Evolutionary conservation across 805 yeast species (phyloP).

Genomic region (Monosporozyma siamensis): DNA sequence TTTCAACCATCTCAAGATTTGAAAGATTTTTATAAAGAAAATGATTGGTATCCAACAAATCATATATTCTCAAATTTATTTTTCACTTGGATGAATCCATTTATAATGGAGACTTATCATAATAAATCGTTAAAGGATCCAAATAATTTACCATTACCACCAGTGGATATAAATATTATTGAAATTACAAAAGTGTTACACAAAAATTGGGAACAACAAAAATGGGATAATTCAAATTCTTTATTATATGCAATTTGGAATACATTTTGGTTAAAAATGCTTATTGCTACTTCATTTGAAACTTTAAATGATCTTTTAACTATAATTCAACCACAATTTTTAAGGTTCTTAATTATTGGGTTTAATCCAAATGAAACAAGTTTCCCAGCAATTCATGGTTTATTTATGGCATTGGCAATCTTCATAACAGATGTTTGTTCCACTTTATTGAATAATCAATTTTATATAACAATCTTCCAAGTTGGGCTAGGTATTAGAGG

Average conservation of each 20-base stretch:
- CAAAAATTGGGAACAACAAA: slow-evolving; percentile 32
- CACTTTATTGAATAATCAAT: slow-evolving; percentile 60
- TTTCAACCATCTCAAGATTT: slow-evolving; percentile 35
- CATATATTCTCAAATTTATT: slow-evolving; percentile 33
- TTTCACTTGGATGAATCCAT: slow-evolving; percentile 40
- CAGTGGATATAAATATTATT: slow-evolving; percentile 30
- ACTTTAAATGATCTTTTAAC: slow-evolving; percentile 32
- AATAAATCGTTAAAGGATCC: slow-evolving; percentile 34
- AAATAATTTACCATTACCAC: slow-evolving; percentile 36
- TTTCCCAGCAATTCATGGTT: slow-evolving; percentile 50
- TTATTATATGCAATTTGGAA: slow-evolving; percentile 30
- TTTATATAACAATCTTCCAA: slow-evolving; percentile 46
- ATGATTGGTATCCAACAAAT: slow-evolving; percentile 23
- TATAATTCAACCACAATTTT: slow-evolving; percentile 49
- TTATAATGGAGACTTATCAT: slow-evolving; percentile 34
- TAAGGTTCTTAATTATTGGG: slow-evolving; percentile 39
- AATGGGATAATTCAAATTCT: slow-evolving; percentile 23
- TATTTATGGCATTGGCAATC: slow-evolving; percentile 53
- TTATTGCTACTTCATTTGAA: slow-evolving; percentile 31
- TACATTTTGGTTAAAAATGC: slow-evolving; percentile 33
- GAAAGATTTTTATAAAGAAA: slow-evolving; percentile 26
- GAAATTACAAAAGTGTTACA: slow-evolving; percentile 27
- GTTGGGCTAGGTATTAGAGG: slow-evolving; percentile 59
- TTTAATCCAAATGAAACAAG: slow-evolving; percentile 29
- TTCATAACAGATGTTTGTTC: slow-evolving; percentile 51